Evolutionary conservation across 768 basidiomycete species (phyloP), one percentile per base, ranked within the genome.

Genomic region (Naematelia aurantialba): DNA sequence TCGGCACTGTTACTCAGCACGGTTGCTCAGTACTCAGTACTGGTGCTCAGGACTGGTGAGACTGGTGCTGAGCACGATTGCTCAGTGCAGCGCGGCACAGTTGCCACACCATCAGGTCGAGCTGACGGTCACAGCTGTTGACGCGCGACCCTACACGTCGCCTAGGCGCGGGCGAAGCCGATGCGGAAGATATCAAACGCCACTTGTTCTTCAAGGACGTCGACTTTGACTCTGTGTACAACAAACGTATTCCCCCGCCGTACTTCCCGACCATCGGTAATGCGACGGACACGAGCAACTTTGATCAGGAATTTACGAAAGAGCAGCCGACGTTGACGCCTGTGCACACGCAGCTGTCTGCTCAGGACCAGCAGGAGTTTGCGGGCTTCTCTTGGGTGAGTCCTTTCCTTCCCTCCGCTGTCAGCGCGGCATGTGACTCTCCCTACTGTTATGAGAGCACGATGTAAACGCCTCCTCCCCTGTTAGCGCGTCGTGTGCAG

Each of bases 171-270:
- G 86, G 86, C 17, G 89, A 91, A 74, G 85, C 85, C 59, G 96
- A 98, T 67, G 96, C 96, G 1, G 89, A 91, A 69, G 94, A 97
- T 68, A 94, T 99, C 81, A 99, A 99, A 80, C 83, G 85, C 56
- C 96, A 98, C 74, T 85, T 91, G 2, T 99, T 98, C 85, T 99
- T 99, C 84, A 92, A 93, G 78, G 96, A 98, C 75, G 89, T 94
- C 50, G 97, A 80, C 79, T 99, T 88, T 76, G 96, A 98, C 65
- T 94, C 97, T 77, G 89, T 99, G n/a, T 76, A 94, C 65, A 83
- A 96, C 80, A 98, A 98, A 79, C 89, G 93, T 60, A 91, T 98
- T 70, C 92, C 93, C 21, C 89, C 92, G 21, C 90, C 94, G 2
- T 99, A 97, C 81, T 92, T 91, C 85, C 96, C 96, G 14, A 89